A percentile compares a stretch with the other conserved stretches of the same genome.
Evolutionary conservation across 1,139 yeast genomes (phyloP).

Genomic region (Scheffersomyces parashehatae): DNA sequence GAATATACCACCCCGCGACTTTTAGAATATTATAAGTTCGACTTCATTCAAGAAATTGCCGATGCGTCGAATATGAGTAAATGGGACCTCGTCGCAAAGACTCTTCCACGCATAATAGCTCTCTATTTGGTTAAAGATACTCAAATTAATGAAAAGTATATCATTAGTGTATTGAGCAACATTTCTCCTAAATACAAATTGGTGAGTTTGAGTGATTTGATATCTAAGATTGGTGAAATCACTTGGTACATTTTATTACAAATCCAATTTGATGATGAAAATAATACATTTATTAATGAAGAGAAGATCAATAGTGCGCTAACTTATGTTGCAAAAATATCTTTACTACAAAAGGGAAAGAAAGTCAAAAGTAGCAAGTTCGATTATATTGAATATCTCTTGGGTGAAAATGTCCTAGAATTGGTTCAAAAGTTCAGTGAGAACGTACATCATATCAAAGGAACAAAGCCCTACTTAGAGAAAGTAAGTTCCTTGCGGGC

Average conservation of each 20-base stretch:
- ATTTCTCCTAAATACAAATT: conserved; percentile 47
- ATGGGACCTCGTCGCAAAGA: conserved; percentile 35
- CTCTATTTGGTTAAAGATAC: conserved; percentile 39
- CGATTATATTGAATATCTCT: conserved; percentile 27
- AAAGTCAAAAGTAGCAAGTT: conserved; percentile 7
- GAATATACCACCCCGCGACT: conserved; percentile 78
- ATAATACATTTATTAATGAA: conserved; percentile 29
- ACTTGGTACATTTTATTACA: conserved; percentile 45
- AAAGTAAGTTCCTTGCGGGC: conserved; percentile 75
- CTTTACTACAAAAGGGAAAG: conserved; percentile 17
- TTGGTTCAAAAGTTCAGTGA: conserved; percentile 80
- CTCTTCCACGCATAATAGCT: conserved; percentile 42
- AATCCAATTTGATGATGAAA: conserved; percentile 30
- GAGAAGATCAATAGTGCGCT: conserved; percentile 40
- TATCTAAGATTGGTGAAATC: conserved; percentile 45
- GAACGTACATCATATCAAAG: conserved; percentile 71
- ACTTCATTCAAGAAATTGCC: conserved; percentile 58
- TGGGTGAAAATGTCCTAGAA: conserved; percentile 68
- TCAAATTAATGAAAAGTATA: conserved; percentile 47
- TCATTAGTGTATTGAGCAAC: conserved; percentile 56
- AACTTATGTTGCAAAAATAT: conserved; percentile 36
- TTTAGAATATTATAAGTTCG: conserved; percentile 62
- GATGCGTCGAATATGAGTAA: conserved; percentile 36
- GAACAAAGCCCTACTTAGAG: conserved; percentile 69
- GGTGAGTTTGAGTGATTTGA: conserved; percentile 41